These are phyloP conservation scores for Colletotrichum theobromicola DNA, from an alignment of 2,329 filamentous ascomycete genomes.

Conservation along the genomic window DNA sequence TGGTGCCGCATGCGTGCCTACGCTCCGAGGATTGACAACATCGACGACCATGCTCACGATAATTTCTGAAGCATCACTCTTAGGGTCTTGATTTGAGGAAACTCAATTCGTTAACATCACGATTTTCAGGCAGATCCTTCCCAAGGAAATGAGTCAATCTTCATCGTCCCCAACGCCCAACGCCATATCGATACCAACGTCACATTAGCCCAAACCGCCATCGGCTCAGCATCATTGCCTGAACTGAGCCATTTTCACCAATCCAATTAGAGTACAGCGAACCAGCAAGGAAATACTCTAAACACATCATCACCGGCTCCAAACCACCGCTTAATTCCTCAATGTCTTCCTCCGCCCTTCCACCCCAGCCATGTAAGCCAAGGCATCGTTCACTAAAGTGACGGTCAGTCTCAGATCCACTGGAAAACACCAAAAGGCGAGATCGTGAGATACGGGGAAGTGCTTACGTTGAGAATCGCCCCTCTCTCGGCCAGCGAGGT, in stretches of 20 bases:
- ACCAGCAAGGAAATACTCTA: background rate
- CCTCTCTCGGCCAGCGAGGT: constrained; percentile 7
- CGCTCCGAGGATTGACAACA: background rate
- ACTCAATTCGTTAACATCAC: background rate
- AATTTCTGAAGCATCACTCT: background rate
- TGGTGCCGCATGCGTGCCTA: background rate
- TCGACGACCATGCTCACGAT: background rate
- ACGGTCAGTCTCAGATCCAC: background rate
- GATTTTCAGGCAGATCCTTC: background rate
- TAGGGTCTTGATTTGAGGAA: background rate
- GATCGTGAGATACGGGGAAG: background rate
- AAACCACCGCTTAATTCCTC: background rate
- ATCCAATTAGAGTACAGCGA: background rate
- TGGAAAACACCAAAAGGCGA: background rate
- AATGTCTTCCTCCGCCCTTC: background rate
- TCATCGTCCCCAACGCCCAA: background rate
- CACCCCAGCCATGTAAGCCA: constrained; percentile 12
- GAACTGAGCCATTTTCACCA: background rate
- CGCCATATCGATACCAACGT: background rate
- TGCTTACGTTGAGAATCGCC: constrained; percentile 12
- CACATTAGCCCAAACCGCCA: background rate
- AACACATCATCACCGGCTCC: background rate
- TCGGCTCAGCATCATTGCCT: background rate
- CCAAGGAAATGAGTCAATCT: background rate
- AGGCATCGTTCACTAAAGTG: constrained; percentile 11